Evolutionary conservation across 805 yeast genomes (phyloP).

Genomic region (Lipomyces sp.): DNA sequence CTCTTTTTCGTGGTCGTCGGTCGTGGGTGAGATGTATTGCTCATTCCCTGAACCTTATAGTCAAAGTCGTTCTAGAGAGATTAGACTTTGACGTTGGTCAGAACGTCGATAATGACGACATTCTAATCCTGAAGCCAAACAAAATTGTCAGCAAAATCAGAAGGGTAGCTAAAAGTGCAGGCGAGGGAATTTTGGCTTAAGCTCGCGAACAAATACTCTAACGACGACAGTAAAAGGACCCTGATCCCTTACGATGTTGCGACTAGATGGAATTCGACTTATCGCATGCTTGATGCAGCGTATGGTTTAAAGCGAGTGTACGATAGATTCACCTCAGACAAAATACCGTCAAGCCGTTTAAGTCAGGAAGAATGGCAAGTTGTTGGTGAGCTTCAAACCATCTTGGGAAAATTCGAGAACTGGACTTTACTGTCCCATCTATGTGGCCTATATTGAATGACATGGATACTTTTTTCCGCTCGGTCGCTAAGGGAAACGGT

Average conservation of each 20-base stretch:
- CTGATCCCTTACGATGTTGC: neutral
- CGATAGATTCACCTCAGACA: neutral
- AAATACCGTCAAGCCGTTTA: neutral
- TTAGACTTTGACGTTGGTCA: neutral
- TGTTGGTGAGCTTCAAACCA: neutral
- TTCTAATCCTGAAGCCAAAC: neutral
- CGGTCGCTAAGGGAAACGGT: neutral
- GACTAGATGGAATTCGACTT: too few relatives aligned
- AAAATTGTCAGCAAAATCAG: slow-evolving; percentile 1
- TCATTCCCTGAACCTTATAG: neutral
- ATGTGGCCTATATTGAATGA: neutral
- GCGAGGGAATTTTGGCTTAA: neutral
- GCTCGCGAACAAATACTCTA: slow-evolving; percentile 4
- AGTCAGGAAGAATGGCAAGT: neutral
- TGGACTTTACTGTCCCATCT: neutral
- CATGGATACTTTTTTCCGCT: slow-evolving; percentile 1
- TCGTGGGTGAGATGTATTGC: slow-evolving; percentile 3
- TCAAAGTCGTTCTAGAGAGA: neutral
- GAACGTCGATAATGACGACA: too few relatives aligned
- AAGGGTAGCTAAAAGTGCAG: neutral
- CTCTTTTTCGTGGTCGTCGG: slow-evolving; percentile 7
- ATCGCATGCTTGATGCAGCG: too few relatives aligned
- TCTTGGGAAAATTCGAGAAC: slow-evolving; percentile 3
- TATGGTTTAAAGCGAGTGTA: neutral
- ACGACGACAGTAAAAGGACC: neutral